A percentile compares a stretch with the other conserved stretches of the same genome.
phyloP scores from a whole-genome alignment of 768 basidiomycete species.

The Tremella mesenterica region DNA sequence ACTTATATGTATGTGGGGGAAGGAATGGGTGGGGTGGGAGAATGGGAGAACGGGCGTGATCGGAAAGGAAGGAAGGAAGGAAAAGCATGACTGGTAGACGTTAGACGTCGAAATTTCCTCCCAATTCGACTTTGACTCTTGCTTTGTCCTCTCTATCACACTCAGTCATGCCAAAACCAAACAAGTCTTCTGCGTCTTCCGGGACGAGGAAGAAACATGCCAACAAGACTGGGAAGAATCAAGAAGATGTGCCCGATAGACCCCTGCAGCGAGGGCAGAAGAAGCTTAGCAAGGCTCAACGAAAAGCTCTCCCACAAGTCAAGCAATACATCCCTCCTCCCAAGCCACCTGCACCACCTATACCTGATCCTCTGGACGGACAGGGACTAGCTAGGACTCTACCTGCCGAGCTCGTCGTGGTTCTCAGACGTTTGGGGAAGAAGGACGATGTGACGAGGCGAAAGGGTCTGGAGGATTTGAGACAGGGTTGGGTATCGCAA shows the following conservation, averaged over 20 bases:
- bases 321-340: constrained; percentile 82
- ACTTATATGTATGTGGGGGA: not conserved
- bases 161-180: constrained; percentile 32
- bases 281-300: constrained; percentile 53
- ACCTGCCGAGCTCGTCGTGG: constrained; percentile 72
- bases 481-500: constrained; percentile 58
- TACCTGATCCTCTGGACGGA: constrained; percentile 76
- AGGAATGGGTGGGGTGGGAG: not conserved
- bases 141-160: not conserved
- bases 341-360: constrained; percentile 48
- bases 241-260: constrained; percentile 41
- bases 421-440: constrained; percentile 73
- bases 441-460: constrained; percentile 78
- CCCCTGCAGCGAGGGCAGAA: constrained; percentile 51
- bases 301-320: constrained; percentile 55
- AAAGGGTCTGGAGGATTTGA: constrained; percentile 77
- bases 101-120: constrained; percentile 1
- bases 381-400: constrained; percentile 65
- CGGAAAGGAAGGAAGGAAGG: constrained; percentile 1
- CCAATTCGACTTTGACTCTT: not conserved
- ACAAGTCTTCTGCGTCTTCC: constrained; percentile 70
- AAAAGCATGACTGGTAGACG: not conserved
- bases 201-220: constrained; percentile 91
- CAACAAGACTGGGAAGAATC: constrained; percentile 53
- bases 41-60: not conserved